Percentiles rank a stretch among this genome's conserved stretches.
These are phyloP conservation scores for Ophiostoma sp. DNA, from an alignment of 2,329 filamentous ascomycete species.

Conservation along the genomic window DNA sequence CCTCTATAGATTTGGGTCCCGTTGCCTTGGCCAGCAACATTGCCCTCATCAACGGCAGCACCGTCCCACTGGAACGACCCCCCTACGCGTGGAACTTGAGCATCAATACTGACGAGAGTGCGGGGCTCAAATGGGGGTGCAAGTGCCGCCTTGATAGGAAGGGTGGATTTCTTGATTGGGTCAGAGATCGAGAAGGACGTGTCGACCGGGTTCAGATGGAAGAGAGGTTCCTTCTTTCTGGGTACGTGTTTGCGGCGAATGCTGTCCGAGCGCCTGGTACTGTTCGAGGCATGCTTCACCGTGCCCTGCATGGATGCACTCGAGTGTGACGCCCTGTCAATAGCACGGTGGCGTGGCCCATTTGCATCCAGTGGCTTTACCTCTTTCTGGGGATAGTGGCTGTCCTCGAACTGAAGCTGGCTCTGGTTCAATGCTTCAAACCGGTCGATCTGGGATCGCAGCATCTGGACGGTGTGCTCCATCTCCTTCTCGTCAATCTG, in stretches of 20 bases:
- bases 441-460: conserved; percentile 37
- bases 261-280: conserved; percentile 28
- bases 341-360: conserved; percentile 24
- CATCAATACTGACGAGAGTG: not conserved
- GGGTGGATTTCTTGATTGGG: conserved; percentile 39
- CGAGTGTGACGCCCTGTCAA: conserved; percentile 3
- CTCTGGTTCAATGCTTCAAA: conserved; percentile 51
- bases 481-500: conserved; percentile 60
- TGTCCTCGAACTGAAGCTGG: conserved; percentile 50
- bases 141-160: conserved; percentile 50
- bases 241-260: conserved; percentile 26
- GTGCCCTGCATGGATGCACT: not conserved
- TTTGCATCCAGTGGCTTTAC: conserved; percentile 30
- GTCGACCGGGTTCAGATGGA: conserved; percentile 37
- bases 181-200: conserved; percentile 33
- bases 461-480: conserved; percentile 48
- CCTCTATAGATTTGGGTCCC: not conserved
- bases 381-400: conserved; percentile 42
- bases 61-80: conserved; percentile 22
- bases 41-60: not conserved
- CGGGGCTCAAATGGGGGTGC: conserved; percentile 53
- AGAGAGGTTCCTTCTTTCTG: conserved; percentile 30
- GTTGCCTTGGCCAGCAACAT: not conserved
- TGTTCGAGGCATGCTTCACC: conserved; percentile 20
- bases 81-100: not conserved